Conservation (phyloP, 345 rosid genomes). For the Xanthoceras sorbifolium region DNA sequence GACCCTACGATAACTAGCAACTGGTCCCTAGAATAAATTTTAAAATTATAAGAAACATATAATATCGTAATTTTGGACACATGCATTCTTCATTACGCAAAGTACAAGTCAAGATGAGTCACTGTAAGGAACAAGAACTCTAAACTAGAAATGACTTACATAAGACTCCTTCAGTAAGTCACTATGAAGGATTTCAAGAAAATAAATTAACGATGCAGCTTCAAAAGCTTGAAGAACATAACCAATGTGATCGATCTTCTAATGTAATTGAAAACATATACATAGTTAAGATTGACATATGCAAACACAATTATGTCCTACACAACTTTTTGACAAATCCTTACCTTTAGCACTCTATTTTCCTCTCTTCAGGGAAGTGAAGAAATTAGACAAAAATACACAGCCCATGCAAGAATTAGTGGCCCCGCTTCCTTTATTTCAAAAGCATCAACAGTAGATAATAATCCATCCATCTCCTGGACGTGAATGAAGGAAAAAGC, state of each 20-base stretch:
- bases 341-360: constrained; percentile 57
- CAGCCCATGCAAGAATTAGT: constrained; percentile 86
- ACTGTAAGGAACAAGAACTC: constrained; percentile 14
- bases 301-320: constrained; percentile 17
- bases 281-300: not conserved
- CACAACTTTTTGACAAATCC: constrained; percentile 9
- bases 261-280: constrained; percentile 22
- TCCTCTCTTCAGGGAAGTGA: constrained; percentile 80
- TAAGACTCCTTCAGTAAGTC: constrained; percentile 62
- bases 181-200: constrained; percentile 74
- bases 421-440: constrained; percentile 77
- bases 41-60: not conserved
- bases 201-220: constrained; percentile 67
- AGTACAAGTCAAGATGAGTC: constrained; percentile 8
- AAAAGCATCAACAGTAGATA: constrained; percentile 62
- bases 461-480: constrained; percentile 80
- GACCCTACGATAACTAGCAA: constrained; percentile 77
- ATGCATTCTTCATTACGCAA: constrained; percentile 1
- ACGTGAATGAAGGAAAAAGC: constrained; percentile 64
- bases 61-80: not conserved
- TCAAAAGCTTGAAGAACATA: constrained; percentile 87
- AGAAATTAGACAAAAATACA: constrained; percentile 74
- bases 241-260: constrained; percentile 87
- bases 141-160: constrained; percentile 51
- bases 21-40: constrained; percentile 54